Percentiles rank a stretch among this genome's conserved stretches.
Evolutionary conservation across 805 yeast genomes (phyloP).

Genomic region (Candida nanaspora): DNA sequence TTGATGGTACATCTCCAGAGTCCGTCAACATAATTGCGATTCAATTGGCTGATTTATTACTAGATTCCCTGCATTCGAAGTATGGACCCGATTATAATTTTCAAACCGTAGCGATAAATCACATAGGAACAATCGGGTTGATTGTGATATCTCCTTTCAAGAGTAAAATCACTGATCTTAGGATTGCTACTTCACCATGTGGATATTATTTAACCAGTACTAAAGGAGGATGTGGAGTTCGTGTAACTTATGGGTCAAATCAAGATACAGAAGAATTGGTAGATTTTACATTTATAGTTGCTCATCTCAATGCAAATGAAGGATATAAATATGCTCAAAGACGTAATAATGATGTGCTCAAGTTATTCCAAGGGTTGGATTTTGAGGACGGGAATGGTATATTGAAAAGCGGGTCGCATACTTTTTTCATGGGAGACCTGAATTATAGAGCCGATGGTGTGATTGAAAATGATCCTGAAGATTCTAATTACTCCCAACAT

Average conservation of each 20-base stretch:
- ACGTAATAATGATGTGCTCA: constrained; percentile 47
- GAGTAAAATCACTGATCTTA: constrained; percentile 20
- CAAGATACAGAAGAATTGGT: constrained; percentile 10
- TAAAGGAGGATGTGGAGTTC: constrained; percentile 68
- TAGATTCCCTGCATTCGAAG: constrained; percentile 26
- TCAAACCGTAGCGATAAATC: constrained; percentile 34
- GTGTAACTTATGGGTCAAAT: constrained; percentile 31
- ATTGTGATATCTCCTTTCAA: constrained; percentile 39
- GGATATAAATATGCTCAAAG: constrained; percentile 39
- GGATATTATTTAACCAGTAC: constrained; percentile 58
- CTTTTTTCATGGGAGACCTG: constrained; percentile 78
- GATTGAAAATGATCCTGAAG: constrained; percentile 3
- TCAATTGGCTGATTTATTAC: constrained; percentile 26
- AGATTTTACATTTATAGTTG: constrained; percentile 54
- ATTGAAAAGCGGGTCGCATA: constrained; percentile 46
- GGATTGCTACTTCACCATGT: constrained; percentile 32
- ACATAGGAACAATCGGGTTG: constrained; percentile 53
- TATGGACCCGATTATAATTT: constrained; percentile 30
- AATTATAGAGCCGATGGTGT: constrained; percentile 56
- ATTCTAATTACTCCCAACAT: neutral
- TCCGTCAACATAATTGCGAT: constrained; percentile 31
- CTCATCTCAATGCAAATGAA: constrained; percentile 77
- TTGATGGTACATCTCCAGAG: constrained; percentile 43
- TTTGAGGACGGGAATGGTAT: constrained; percentile 52
- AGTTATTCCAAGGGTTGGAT: constrained; percentile 45